phyloP scores from a whole-genome alignment of 2,329 filamentous ascomycete species.

The Alternaria gaisen region DNA sequence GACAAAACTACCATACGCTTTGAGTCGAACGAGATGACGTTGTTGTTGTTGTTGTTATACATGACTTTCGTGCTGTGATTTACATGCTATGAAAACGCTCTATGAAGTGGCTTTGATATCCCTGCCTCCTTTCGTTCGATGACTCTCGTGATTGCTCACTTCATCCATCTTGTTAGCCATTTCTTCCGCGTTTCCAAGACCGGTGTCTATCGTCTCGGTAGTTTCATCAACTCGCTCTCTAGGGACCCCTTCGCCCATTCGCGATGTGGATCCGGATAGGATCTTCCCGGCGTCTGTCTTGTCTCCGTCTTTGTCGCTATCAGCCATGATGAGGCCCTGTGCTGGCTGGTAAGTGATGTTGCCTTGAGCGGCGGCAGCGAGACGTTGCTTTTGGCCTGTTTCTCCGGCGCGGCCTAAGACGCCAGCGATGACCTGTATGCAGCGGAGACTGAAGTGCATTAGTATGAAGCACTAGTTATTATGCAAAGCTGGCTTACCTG shows the following conservation, averaged over 20 bases:
- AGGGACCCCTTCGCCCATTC: conserved; percentile 7
- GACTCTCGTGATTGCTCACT: conserved; percentile 31
- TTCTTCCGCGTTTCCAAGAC: conserved; percentile 27
- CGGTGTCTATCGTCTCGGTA: not conserved
- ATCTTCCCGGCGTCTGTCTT: not conserved
- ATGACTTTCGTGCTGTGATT: conserved; percentile 4
- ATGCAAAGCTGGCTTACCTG: conserved; percentile 64
- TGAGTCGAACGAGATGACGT: not conserved
- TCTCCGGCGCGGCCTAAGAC: conserved; percentile 86
- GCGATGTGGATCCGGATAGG: not conserved
- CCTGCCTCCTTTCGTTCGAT: conserved; percentile 34
- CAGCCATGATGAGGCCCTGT: conserved; percentile 28
- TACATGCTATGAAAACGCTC: conserved; percentile 8
- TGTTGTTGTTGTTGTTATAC: conserved; percentile 7
- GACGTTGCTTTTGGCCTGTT: conserved; percentile 73
- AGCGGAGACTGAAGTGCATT: conserved; percentile 71
- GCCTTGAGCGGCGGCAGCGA: conserved; percentile 69
- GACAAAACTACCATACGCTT: not conserved
- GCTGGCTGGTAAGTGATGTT: conserved; percentile 65
- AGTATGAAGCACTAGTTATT: conserved; percentile 3
- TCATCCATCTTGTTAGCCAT: conserved; percentile 36
- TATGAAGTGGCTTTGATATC: conserved; percentile 30
- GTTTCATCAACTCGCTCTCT: conserved; percentile 6
- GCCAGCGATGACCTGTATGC: conserved; percentile 81
- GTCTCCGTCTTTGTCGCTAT: conserved; percentile 22